Evolutionary conservation across 129 eudicot species (phyloP), one percentile per base, ranked within the genome.

Genomic region (Centella asiatica): DNA sequence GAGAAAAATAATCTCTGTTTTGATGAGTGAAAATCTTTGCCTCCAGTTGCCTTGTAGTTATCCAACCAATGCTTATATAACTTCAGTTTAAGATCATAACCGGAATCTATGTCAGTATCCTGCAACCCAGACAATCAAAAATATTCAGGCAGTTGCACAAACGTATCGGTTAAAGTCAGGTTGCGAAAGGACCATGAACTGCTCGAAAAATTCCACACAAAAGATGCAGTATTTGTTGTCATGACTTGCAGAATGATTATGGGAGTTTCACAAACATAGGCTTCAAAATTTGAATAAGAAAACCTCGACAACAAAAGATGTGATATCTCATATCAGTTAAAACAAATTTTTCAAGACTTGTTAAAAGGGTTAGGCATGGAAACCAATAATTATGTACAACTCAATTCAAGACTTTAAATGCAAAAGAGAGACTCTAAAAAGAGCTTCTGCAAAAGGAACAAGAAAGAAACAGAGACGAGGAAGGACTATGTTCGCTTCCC

Each of bases 1-100:
- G 94, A 75, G 77, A 83, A 87, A 68, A 90, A 90, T 13, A 60
- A 66, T 70, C 85, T 81, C 66, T 80, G 85, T 44, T 77, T 84
- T 46, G 95, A 87, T 49, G 79, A 80, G 69, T 87, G 78, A 65
- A 86, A 80, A 64, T 86, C 82, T 45, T 60, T 74, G 78, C 89
- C 95, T 54, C 90, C 94, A 53, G 84, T 65, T 29, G 70, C 60
- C 45, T 72, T 67, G 75, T 81, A 84, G 32, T 11, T 72, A 61
- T 78, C 76, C 69, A 84, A 68, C 94, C 94, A 90, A 71, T 90
- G 88, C 68, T 90, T 78, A 66, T 77, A 78, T 56, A 90, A 62
- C 64, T 70, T 81, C 44, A 57, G 76, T 69, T 86, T 77, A 64
- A 90, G 69, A 66, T 80, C 85, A 69, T 75, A 70, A 31, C 78